Percentiles rank a stretch among this genome's conserved stretches.
Evolutionary conservation across 1,284 basidiomycete genomes (phyloP).

Genomic region (Phellopilus nigrolimitatus): DNA sequence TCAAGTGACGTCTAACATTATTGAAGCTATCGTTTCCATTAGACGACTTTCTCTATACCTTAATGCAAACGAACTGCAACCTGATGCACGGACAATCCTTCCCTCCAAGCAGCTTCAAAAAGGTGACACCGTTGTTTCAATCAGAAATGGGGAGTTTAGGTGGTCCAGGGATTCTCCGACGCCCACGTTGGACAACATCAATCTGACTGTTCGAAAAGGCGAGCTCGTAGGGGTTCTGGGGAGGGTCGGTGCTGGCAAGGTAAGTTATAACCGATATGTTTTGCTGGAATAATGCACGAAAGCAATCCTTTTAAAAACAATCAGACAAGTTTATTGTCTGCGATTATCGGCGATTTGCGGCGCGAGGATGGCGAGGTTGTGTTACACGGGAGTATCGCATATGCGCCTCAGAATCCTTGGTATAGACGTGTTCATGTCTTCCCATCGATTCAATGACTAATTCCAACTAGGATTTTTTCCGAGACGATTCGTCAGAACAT

Average conservation of each 20-base stretch:
- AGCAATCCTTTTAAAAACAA: slow-evolving; percentile 34
- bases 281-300: not conserved
- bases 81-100: slow-evolving; percentile 58
- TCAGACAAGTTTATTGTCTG: slow-evolving; percentile 56
- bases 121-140: slow-evolving; percentile 45
- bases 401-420: slow-evolving; percentile 90
- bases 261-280: slow-evolving; percentile 29
- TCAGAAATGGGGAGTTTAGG: slow-evolving; percentile 65
- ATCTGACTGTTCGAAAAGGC: slow-evolving; percentile 75
- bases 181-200: slow-evolving; percentile 75
- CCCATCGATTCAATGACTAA: slow-evolving; percentile 1
- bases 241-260: slow-evolving; percentile 91
- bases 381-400: slow-evolving; percentile 76
- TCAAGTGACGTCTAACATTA: slow-evolving; percentile 70
- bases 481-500: slow-evolving; percentile 86
- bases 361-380: slow-evolving; percentile 69
- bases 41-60: slow-evolving; percentile 79
- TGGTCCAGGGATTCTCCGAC: slow-evolving; percentile 60
- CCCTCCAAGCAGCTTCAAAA: slow-evolving; percentile 38
- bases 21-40: slow-evolving; percentile 85
- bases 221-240: slow-evolving; percentile 86
- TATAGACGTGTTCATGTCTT: slow-evolving; percentile 29
- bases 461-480: slow-evolving; percentile 65
- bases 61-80: slow-evolving; percentile 74
- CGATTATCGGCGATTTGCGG: slow-evolving; percentile 87